These are phyloP conservation scores for Coemansia sp. DNA, from an alignment of 192 early-diverging fungal species.

Conservation along the genomic window DNA sequence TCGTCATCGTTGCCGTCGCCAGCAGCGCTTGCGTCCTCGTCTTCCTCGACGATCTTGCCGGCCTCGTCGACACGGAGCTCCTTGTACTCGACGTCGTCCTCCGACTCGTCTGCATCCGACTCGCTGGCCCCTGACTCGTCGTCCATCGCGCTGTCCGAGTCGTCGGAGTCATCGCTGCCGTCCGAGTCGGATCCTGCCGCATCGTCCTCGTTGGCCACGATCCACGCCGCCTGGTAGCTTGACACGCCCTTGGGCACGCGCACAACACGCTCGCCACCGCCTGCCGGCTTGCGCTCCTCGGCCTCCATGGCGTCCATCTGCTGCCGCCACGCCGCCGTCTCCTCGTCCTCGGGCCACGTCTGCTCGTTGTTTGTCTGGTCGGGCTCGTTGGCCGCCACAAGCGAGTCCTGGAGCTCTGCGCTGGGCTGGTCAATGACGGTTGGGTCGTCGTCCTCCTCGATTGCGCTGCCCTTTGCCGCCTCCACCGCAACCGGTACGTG, in stretches of 20 bases:
- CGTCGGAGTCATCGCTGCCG: conserved; percentile 45
- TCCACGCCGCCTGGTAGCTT: conserved; percentile 97
- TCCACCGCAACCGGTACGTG: conserved; percentile 36
- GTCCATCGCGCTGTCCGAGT: conserved; percentile 34
- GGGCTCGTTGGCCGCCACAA: conserved; percentile 84
- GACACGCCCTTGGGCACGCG: conserved; percentile 96
- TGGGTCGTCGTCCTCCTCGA: conserved; percentile 42
- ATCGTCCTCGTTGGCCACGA: conserved; percentile 77
- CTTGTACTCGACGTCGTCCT: conserved; percentile 21
- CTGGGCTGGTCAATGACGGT: conserved; percentile 69
- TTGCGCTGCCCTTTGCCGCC: conserved; percentile 28
- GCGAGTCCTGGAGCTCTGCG: conserved; percentile 70
- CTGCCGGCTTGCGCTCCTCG: conserved; percentile 18
- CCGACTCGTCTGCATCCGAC: conserved; percentile 31
- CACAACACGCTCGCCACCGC: conserved; percentile 51
- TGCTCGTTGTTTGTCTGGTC: conserved; percentile 92
- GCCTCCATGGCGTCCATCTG: conserved; percentile 51
- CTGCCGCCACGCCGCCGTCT: conserved; percentile 76
- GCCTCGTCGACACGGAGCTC: conserved; percentile 3
- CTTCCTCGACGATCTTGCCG: background rate
- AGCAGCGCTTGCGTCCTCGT: conserved; percentile 6
- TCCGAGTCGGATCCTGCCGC: conserved; percentile 50
- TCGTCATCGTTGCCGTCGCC: conserved; percentile 18
- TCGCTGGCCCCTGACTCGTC: conserved; percentile 33
- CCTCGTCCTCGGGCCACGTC: conserved; percentile 98